Percentiles rank a stretch among this genome's conserved stretches.
Conservation (phyloP, 2,329 filamentous ascomycete species). For the Phyllosticta citriasiana region DNA sequence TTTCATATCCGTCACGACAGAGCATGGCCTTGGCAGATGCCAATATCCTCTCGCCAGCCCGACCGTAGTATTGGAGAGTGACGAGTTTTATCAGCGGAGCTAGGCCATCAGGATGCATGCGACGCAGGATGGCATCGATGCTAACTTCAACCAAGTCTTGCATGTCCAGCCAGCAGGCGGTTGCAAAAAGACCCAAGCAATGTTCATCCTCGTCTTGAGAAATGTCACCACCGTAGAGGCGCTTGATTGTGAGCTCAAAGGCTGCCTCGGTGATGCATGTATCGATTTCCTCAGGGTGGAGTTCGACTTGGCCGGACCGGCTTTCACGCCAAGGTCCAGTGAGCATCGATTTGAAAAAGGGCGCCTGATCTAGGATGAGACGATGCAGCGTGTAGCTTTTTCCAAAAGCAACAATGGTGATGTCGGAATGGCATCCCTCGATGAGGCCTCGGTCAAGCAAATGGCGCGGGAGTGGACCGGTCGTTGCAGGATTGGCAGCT, state of each 20-base stretch:
- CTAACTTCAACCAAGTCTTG: conserved; percentile 44
- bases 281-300: conserved; percentile 46
- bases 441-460: conserved; percentile 43
- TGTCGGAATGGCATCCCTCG: conserved; percentile 44
- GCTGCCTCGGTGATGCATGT: conserved; percentile 41
- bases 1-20: conserved; percentile 47
- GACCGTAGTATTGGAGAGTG: conserved; percentile 46
- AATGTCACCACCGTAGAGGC: conserved; percentile 43
- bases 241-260: conserved; percentile 46
- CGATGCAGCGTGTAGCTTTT: conserved; percentile 44
- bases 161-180: conserved; percentile 50
- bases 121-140: conserved; percentile 44
- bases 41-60: conserved; percentile 44
- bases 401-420: conserved; percentile 43
- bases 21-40: conserved; percentile 50
- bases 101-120: conserved; percentile 42
- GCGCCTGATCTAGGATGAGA: conserved; percentile 44
- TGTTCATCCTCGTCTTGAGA: conserved; percentile 40
- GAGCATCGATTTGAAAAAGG: conserved; percentile 46
- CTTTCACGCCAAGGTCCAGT: conserved; percentile 48
- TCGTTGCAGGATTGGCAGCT: conserved; percentile 18
- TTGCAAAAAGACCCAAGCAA: conserved; percentile 46
- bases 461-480: conserved; percentile 39
- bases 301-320: conserved; percentile 40
- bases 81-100: conserved; percentile 43